Evolutionary conservation across 2,329 filamentous ascomycete species (phyloP), one percentile per base, ranked within the genome.

Genomic region (Pyrenochaeta sp.): DNA sequence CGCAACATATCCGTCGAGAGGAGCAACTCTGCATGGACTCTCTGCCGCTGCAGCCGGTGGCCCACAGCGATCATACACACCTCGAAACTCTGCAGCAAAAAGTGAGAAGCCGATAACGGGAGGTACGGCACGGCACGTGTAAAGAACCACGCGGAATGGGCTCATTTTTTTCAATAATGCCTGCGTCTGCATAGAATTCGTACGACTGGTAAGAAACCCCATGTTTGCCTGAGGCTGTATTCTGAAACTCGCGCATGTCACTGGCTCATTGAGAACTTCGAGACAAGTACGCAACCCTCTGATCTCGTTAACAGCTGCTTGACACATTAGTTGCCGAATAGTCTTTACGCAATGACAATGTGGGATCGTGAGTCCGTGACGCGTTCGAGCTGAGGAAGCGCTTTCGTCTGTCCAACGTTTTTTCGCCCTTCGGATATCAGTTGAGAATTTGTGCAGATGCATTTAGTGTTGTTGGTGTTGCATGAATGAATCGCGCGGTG

Each of bases 241-340:
- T 27, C 94, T 91, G 92, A 91, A 88, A 80, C 78, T 84, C 66
- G 85, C 83, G 71, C 82, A 94, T 42, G 80, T 82, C 61, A 83
- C 88, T 68, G 57, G 61, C 59, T 61, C 54, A 59, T 49, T 13
- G 37, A 30, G 54, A 50, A 52, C 25, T 27, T 51, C 45, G 32
- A 53, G 42, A 27, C 54, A 46, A 19, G 43, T 40, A 50, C 2
- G 32, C 30, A 15, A 34, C 47, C 39, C 56, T 54, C 48, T 56
- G 52, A 52, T 59, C 39, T 53, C 48, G 19, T 51, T 49, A 48
- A 50, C 13, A 53, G 51, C 32, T 51, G 47, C 32, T 37, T 47
- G 43, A 52, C 37, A 56, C 15, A 22, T 25, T 43, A 10, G 53
- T 37, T 58, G 39, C 56, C 61, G 57, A 48, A 42, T 47, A 25